Evolutionary conservation across 345 rosid genomes (phyloP), one percentile per base, ranked within the genome.

Genomic region (Passiflora organensis): DNA sequence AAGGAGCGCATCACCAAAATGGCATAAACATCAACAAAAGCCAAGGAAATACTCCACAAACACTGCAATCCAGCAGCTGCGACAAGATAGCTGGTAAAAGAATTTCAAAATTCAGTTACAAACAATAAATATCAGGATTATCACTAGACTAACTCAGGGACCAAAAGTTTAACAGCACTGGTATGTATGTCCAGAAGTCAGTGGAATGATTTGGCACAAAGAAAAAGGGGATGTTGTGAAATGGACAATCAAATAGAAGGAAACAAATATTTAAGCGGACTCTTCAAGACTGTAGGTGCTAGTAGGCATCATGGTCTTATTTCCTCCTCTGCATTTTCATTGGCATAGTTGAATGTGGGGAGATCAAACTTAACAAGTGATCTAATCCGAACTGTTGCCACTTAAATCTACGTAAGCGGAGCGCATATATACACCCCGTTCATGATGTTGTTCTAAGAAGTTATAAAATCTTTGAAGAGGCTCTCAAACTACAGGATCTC

Each of bases 51-150:
- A 70, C 93, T 85, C 93, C 93, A 85, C 62, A 80, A 51, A 58
- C 77, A 76, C 73, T 85, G 93, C 75, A 85, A 76, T 56, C 84
- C 86, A 61, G 93, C 56, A 62, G 89, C 89, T 6, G 85, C 89
- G 63, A 86, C 94, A 53, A 82, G 89, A 68, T 77, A 80, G 78
- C 94, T 86, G 89, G 66, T 56, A 58, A 21, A 67, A 47, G 63
- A 48, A 61, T n/a, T n/a, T n/a, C n/a, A 46, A 16, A 22, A 34
- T 19, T 15, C 23, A 59, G 72, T 57, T 48, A 58, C 32, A 37
- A 53, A 43, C 38, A 56, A 39, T 10, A 15, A 45, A 32, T 15
- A 51, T 24, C 28, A 52, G 20, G 25, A 52, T 28, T 48, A 4
- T 39, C 28, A n/a, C 22, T 13, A 24, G 20, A 42, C 20, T 4